phyloP scores from a whole-genome alignment of 306 rosid species.

The Malus fusca region DNA sequence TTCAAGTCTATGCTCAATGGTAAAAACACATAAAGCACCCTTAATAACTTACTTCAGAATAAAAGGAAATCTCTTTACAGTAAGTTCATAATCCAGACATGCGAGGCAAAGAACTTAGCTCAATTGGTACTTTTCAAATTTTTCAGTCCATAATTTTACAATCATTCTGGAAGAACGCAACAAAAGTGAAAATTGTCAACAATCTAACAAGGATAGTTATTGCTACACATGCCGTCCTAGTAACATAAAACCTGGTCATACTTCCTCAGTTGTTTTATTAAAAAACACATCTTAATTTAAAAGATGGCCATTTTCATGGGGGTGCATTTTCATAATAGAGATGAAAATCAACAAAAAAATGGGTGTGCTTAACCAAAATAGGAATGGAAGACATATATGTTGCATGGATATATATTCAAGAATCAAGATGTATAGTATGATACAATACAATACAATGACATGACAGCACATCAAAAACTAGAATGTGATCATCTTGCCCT shows the following conservation, averaged over 20 bases:
- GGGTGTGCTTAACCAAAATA: background rate
- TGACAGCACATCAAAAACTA: background rate
- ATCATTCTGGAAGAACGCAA: background rate
- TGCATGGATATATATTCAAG: background rate
- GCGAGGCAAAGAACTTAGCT: background rate
- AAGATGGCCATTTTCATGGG: background rate
- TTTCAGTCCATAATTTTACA: background rate
- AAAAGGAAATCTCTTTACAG: background rate
- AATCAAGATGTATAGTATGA: background rate
- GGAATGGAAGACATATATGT: background rate
- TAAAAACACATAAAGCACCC: background rate
- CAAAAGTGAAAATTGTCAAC: background rate
- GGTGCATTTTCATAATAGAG: background rate
- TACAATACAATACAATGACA: background rate
- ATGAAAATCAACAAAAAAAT: background rate
- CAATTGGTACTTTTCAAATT: background rate
- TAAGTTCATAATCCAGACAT: background rate
- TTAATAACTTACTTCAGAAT: background rate
- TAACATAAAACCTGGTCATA: constrained; percentile 27
- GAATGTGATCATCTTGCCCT: background rate
- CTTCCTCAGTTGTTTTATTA: background rate
- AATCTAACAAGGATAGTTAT: background rate
- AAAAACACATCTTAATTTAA: background rate
- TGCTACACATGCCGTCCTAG: constrained; percentile 72
- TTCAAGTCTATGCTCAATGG: no score